Evolutionary conservation across 495 filamentous ascomycete genomes (phyloP).

Genomic region (Penicillium ucsense): DNA sequence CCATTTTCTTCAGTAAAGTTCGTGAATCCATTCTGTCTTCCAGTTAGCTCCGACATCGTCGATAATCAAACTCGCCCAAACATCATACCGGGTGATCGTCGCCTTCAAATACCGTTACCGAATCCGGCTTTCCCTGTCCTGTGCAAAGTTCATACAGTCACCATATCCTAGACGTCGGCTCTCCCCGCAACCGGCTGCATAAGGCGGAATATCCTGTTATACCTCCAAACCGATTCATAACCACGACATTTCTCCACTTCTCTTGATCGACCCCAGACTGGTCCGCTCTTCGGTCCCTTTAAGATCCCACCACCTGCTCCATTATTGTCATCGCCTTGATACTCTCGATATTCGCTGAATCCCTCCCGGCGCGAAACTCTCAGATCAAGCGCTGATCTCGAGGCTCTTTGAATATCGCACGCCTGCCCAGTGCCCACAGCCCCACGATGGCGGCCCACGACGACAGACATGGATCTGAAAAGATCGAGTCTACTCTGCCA

Average conservation of each 20-base stretch:
- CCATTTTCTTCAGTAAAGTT: neutral
- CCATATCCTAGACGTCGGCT: too few species aligned
- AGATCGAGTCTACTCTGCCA: conserved; percentile 20
- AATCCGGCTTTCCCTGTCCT: conserved; percentile 1
- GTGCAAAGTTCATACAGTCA: too few species aligned
- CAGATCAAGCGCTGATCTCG: too few species aligned
- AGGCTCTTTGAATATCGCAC: neutral
- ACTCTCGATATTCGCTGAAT: too few species aligned
- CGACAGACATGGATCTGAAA: conserved; percentile 14
- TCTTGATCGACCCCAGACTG: neutral
- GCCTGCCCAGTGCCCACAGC: conserved; percentile 2
- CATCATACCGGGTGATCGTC: too few species aligned
- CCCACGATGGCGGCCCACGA: conserved; percentile 21
- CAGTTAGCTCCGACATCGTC: too few species aligned
- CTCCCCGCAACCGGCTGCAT: conserved; percentile 8
- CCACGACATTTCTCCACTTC: neutral
- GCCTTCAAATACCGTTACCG: neutral
- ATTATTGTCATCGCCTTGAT: too few species aligned
- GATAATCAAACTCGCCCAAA: too few species aligned
- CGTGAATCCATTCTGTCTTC: too few species aligned
- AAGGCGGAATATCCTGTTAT: conserved; percentile 1
- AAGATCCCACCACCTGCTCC: too few species aligned
- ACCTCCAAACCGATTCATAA: neutral
- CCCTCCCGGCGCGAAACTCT: too few species aligned
- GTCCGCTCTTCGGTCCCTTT: too few species aligned